Evolutionary conservation across 768 basidiomycete genomes (phyloP).

Genomic region (Agaricus subrufescens): DNA sequence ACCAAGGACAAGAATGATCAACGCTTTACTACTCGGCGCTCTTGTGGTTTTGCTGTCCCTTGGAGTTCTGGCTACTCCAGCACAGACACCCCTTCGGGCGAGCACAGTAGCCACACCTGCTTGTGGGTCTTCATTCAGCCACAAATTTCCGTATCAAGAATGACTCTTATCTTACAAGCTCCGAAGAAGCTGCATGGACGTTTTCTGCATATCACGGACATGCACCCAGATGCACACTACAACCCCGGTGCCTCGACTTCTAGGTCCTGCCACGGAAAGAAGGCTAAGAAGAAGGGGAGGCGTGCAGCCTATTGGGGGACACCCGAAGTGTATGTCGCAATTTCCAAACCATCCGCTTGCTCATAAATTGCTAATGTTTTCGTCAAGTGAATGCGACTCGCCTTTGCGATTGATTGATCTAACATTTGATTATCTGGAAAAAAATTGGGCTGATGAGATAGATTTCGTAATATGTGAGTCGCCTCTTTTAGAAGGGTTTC

Average conservation of each 20-base stretch:
- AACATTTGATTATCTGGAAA: conserved; percentile 75
- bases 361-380: neutral
- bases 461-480: conserved; percentile 85
- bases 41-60: neutral
- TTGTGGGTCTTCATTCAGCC: neutral
- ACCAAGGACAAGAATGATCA: neutral
- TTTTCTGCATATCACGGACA: conserved; percentile 80
- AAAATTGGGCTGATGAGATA: conserved; percentile 77
- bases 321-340: conserved; percentile 53
- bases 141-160: neutral
- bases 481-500: conserved; percentile 1
- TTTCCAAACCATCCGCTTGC: neutral
- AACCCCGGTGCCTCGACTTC: conserved; percentile 40
- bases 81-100: conserved; percentile 2
- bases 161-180: conserved; percentile 19
- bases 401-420: conserved; percentile 75
- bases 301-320: conserved; percentile 61
- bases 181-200: conserved; percentile 58
- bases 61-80: neutral
- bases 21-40: neutral
- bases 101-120: neutral
- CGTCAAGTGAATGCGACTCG: conserved; percentile 70
- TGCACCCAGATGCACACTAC: conserved; percentile 79
- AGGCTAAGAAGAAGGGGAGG: conserved; percentile 49
- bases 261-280: conserved; percentile 67